phyloP scores from a whole-genome alignment of 1,284 basidiomycete genomes.

The Cutaneotrichosporon sp. region DNA sequence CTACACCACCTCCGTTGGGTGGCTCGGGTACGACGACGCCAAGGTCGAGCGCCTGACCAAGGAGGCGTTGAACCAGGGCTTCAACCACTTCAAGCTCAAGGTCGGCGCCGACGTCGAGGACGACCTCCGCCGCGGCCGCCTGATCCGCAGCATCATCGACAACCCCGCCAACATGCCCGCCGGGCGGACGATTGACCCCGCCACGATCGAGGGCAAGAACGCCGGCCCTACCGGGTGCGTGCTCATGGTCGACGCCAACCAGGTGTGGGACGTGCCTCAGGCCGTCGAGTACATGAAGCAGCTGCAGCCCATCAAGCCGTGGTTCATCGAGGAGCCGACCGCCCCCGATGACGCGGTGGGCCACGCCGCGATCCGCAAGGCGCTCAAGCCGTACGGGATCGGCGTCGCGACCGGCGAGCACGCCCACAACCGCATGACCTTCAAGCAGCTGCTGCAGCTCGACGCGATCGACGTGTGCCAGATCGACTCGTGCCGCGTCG shows the following conservation, averaged over 20 bases:
- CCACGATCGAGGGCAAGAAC: conserved; percentile 77
- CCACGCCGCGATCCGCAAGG: conserved; percentile 58
- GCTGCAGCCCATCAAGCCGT: conserved; percentile 81
- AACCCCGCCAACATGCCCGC: conserved; percentile 62
- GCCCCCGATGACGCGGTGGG: conserved; percentile 79
- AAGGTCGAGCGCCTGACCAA: conserved; percentile 84
- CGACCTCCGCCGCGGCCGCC: conserved; percentile 80
- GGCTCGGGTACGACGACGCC: conserved; percentile 89
- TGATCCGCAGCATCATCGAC: conserved; percentile 93
- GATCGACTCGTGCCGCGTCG: conserved; percentile 91
- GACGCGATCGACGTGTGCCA: conserved; percentile 94
- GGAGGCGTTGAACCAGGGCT: conserved; percentile 79
- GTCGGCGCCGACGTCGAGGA: conserved; percentile 80
- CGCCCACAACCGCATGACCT: conserved; percentile 93
- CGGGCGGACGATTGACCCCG: conserved; percentile 62
- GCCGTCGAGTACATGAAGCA: conserved; percentile 88
- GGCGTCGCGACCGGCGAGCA: conserved; percentile 96
- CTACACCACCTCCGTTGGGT: conserved; percentile 92
- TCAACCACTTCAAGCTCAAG: conserved; percentile 98
- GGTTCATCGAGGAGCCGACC: conserved; percentile 97
- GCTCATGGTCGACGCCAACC: conserved; percentile 96
- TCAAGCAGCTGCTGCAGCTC: conserved; percentile 93
- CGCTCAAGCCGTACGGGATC: conserved; percentile 76
- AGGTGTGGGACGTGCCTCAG: conserved; percentile 90
- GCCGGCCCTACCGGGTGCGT: conserved; percentile 91